Evolutionary conservation across 208 protist species (phyloP).

Genomic region (Naegleria fowleri): DNA sequence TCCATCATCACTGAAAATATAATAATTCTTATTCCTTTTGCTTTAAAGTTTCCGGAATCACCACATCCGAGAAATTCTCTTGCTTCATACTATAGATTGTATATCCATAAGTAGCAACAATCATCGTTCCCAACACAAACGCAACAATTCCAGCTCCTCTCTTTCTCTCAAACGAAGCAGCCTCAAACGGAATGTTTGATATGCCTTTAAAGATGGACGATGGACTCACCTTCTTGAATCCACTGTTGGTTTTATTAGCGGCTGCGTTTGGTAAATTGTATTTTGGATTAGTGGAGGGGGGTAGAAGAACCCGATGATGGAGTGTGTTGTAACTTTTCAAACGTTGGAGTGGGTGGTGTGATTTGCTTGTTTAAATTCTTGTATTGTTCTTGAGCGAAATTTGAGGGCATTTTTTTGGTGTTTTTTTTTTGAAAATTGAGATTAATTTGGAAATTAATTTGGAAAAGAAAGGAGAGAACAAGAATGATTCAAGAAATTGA

Average conservation of each 20-base stretch:
- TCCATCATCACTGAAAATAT: too few species aligned
- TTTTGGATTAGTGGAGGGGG: neutral
- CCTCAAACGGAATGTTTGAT: neutral
- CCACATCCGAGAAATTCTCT: neutral
- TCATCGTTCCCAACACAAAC: neutral
- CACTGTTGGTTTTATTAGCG: neutral
- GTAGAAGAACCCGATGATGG: too few species aligned
- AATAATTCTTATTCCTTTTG: neutral
- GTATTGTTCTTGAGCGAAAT: neutral
- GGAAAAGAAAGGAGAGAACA: too few species aligned
- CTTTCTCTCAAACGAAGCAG: neutral
- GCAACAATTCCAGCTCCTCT: neutral
- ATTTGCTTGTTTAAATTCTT: neutral
- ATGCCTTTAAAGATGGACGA: neutral
- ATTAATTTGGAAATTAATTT: too few species aligned
- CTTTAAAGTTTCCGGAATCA: neutral
- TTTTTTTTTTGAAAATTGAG: too few species aligned
- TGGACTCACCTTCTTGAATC: neutral
- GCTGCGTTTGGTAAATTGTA: neutral
- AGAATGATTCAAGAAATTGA: too few species aligned
- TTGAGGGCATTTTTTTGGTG: neutral
- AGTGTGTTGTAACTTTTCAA: neutral
- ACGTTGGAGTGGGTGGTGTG: neutral
- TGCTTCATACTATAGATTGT: neutral
- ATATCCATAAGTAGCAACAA: neutral